Percentiles rank a stretch among this genome's conserved stretches.
Evolutionary conservation across 2,329 filamentous ascomycete genomes (phyloP).

Genomic region (Metarhizium anisopliae): DNA sequence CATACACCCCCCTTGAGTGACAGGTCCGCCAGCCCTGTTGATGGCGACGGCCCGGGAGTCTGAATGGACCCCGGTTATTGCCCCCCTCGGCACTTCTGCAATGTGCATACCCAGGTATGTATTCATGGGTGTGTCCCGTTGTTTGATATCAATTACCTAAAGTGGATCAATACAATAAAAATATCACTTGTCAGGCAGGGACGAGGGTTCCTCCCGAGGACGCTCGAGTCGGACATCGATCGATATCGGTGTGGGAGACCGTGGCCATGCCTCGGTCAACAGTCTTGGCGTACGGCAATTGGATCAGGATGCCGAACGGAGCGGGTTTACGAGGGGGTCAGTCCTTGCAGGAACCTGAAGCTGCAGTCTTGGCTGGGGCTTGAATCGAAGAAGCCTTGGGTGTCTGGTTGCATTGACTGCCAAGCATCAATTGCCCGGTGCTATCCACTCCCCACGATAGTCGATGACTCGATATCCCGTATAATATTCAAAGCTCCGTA

Average conservation of each 20-base stretch:
- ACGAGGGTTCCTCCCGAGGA: background rate
- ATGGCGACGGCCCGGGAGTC: background rate
- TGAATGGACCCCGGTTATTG: background rate
- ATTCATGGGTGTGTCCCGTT: background rate
- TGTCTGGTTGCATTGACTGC: background rate
- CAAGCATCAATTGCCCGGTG: background rate
- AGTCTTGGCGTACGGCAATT: no score
- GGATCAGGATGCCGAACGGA: no score
- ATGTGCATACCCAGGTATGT: background rate
- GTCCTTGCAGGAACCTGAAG: no score
- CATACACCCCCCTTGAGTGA: no score
- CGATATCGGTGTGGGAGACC: no score
- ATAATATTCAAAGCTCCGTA: no score
- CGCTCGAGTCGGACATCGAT: no score
- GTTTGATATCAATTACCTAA: background rate
- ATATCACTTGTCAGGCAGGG: background rate
- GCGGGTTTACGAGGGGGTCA: no score
- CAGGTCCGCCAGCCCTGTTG: background rate
- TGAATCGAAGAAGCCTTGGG: background rate
- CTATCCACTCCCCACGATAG: background rate
- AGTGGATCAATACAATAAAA: background rate
- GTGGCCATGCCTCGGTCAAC: no score
- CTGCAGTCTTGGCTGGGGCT: no score
- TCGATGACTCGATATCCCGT: no score
- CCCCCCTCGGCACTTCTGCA: no score